Evolutionary conservation across 1,284 basidiomycete species (phyloP), one percentile per base, ranked within the genome.

Genomic region (Vanrija humicola): DNA sequence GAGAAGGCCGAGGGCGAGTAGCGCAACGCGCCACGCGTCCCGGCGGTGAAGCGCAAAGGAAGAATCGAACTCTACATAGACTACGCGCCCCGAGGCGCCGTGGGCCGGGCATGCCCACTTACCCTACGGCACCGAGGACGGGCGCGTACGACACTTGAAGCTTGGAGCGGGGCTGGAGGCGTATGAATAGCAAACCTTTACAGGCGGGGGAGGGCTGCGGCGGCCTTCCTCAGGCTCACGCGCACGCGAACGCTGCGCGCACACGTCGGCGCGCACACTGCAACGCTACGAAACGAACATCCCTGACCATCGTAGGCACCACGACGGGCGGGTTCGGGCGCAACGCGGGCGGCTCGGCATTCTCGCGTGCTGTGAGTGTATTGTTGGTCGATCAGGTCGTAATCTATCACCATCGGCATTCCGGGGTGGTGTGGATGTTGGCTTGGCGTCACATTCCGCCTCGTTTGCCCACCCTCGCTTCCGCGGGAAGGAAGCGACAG

Each of bases 241-340:
- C 28, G 28, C 28, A 10, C 28, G 28, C 10, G 28, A 7, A 10
- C 10, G 28, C 28, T 28, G 21, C 21, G 21, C 28, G 28, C 28
- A 8, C 3, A 10, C 28, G 6, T 8, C 28, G 28, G 1, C 10
- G 28, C 28, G 28, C 28, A 8, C 6, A 10, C 28, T 7, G 28
- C 28, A 8, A 28, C 28, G 28, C 28, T 7, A 28, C 28, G 28
- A 7, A 28, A 28, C 28, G 28, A 28, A 28, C 28, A 28, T 28
- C 12, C 43, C 29, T 43, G 47, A 54, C 50, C 40, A 26, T 26
- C 38, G 28, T 54, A 74, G 72, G 63, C 54, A 70, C 72, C 26
- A 56, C 64, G 10, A 54, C 62, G 34, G 73, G 73, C 26, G 73
- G 72, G 23, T 75, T 67, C 38, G 72, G 70, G 16, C 60, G 50